These are phyloP conservation scores for Saccharomycopsis hybrid DNA, from an alignment of 1,139 yeast genomes.

Conservation along the genomic window DNA sequence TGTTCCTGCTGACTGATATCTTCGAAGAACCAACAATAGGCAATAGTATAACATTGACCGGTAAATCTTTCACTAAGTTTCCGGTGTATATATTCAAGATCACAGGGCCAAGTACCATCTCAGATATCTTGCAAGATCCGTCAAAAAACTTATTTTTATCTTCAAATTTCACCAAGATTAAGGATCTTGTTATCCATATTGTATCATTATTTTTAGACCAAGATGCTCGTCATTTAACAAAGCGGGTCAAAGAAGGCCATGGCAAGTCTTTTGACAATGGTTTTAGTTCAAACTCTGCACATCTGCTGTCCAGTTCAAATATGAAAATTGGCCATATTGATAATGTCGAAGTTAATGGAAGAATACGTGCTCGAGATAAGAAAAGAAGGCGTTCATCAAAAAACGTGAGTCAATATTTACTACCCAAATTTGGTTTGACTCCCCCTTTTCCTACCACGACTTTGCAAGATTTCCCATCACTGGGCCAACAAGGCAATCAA, in stretches of 20 bases:
- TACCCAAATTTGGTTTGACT: too few species aligned
- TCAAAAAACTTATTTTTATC: conserved; percentile 31
- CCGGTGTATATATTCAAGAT: conserved; percentile 38
- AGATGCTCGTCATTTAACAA: background rate
- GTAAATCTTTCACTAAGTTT: conserved; percentile 21
- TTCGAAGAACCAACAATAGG: too few species aligned
- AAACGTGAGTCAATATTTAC: too few species aligned
- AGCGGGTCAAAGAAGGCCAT: background rate
- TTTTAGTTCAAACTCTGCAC: background rate
- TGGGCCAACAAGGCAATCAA: background rate
- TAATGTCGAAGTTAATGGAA: background rate
- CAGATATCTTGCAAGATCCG: conserved; percentile 41
- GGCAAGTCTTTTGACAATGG: background rate
- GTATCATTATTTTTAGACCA: background rate
- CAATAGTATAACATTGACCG: too few species aligned
- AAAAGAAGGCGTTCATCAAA: too few species aligned
- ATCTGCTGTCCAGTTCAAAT: background rate
- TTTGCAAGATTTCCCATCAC: too few species aligned
- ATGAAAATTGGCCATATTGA: background rate
- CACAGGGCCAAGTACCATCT: conserved; percentile 28
- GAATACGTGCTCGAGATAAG: too few species aligned
- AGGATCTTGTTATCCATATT: background rate
- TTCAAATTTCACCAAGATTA: conserved; percentile 27
- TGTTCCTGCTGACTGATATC: conserved; percentile 24
- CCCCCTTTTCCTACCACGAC: too few species aligned